These are phyloP conservation scores for Cutaneotrichosporon sp. DNA, from an alignment of 1,284 basidiomycete species.

Conservation along the genomic window DNA sequence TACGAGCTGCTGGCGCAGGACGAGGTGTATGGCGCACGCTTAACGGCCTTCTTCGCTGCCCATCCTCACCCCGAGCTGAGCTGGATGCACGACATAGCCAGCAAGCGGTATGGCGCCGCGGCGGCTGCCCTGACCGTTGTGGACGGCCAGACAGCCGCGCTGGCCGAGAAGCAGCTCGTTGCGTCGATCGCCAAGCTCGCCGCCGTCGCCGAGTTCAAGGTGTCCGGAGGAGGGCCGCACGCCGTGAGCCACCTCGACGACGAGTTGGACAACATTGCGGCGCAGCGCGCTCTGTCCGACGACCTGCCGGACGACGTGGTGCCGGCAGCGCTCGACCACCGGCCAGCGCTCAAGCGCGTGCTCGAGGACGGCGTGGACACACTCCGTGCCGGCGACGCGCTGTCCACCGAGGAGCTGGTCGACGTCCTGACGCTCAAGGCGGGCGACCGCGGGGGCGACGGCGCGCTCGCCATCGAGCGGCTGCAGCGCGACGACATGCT, in stretches of 20 bases:
- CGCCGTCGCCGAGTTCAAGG: slow-evolving; percentile 70
- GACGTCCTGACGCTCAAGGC: slow-evolving; percentile 60
- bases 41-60: slow-evolving; percentile 73
- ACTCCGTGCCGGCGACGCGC: slow-evolving; percentile 32
- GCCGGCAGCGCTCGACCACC: slow-evolving; percentile 21
- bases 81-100: slow-evolving; percentile 88
- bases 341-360: slow-evolving; percentile 32
- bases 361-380: slow-evolving; percentile 18
- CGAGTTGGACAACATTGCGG: slow-evolving; percentile 58
- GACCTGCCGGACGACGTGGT: slow-evolving; percentile 22
- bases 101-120: slow-evolving; percentile 67
- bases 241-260: slow-evolving; percentile 53
- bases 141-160: slow-evolving; percentile 61
- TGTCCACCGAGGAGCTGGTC: slow-evolving; percentile 57
- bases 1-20: slow-evolving; percentile 75
- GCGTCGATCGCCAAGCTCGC: slow-evolving; percentile 88
- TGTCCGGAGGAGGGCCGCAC: slow-evolving; percentile 21
- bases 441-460: slow-evolving; percentile 51
- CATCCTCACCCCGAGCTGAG: slow-evolving; percentile 68
- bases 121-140: slow-evolving; percentile 66
- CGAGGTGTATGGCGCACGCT: slow-evolving; percentile 62
- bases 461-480: slow-evolving; percentile 56
- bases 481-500: slow-evolving; percentile 57
- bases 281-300: slow-evolving; percentile 56
- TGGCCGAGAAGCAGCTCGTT: slow-evolving; percentile 77